Conservation (phyloP, 2,329 filamentous ascomycete species). For the Teratosphaeria viscida region DNA sequence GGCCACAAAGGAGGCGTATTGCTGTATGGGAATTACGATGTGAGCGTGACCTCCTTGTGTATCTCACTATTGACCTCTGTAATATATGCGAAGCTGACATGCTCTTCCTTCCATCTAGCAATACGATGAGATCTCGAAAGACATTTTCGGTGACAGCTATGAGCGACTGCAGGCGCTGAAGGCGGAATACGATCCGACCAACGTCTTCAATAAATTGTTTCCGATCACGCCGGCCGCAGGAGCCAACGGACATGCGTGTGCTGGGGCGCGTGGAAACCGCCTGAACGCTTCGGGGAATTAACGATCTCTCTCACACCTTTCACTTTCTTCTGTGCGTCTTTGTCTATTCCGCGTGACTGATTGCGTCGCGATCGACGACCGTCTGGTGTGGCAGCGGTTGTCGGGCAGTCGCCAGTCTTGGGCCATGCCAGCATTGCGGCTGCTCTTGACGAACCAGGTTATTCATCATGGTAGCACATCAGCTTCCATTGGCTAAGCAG, state of each 20-base stretch:
- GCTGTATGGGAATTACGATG: conserved; percentile 22
- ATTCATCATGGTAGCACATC: too few relatives aligned
- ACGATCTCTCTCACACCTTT: too few relatives aligned
- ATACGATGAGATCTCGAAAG: conserved; percentile 21
- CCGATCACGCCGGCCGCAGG: conserved; percentile 7
- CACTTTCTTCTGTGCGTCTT: too few relatives aligned
- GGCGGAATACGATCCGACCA: conserved; percentile 36
- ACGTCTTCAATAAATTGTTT: conserved; percentile 35
- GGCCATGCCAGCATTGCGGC: neutral
- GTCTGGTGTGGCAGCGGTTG: too few relatives aligned
- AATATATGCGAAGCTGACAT: neutral
- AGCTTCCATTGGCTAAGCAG: too few relatives aligned
- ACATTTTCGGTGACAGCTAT: conserved; percentile 38
- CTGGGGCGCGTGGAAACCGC: too few relatives aligned
- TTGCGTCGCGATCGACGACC: too few relatives aligned
- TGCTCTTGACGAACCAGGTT: too few relatives aligned
- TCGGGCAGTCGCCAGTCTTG: neutral
- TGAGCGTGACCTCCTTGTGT: conserved; percentile 4
- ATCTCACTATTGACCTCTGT: neutral
- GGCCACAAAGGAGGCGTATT: conserved; percentile 19
- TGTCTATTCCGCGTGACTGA: too few relatives aligned
- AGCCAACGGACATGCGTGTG: neutral
- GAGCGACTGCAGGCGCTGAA: conserved; percentile 33
- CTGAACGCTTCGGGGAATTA: too few relatives aligned
- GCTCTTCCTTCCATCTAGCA: conserved; percentile 7